Evolutionary conservation across 2,329 filamentous ascomycete species (phyloP).

Genomic region (Ophiostoma piceae): DNA sequence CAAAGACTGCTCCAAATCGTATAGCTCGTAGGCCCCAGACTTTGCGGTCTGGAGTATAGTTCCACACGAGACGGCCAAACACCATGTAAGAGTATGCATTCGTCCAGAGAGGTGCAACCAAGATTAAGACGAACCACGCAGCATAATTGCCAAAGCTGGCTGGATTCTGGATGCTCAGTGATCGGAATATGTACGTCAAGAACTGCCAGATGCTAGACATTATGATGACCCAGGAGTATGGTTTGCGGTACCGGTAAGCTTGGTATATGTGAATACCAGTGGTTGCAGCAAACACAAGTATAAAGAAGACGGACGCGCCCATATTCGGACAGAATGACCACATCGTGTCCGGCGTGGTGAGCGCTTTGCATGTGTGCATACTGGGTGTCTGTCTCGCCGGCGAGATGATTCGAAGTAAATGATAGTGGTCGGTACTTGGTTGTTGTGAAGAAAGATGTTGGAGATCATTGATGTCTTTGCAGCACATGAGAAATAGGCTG

Average conservation of each 20-base stretch:
- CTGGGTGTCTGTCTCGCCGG: neutral
- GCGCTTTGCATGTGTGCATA: neutral
- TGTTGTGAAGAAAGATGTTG: neutral
- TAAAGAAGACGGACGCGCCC: neutral
- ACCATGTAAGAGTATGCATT: conserved; percentile 45
- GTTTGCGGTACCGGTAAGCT: neutral
- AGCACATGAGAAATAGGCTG: too few species aligned
- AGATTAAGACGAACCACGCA: neutral
- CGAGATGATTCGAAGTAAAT: neutral
- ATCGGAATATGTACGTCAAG: neutral
- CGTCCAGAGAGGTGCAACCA: conserved; percentile 38
- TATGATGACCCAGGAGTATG: neutral
- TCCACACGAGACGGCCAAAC: conserved; percentile 39
- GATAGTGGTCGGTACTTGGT: neutral
- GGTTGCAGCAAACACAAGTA: neutral
- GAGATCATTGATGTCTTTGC: neutral
- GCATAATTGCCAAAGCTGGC: neutral
- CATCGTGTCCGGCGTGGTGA: neutral
- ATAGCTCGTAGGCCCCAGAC: conserved; percentile 23
- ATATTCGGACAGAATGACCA: neutral
- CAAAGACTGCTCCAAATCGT: neutral
- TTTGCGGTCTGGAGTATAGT: conserved; percentile 35
- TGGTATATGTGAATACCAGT: neutral
- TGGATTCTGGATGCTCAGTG: neutral
- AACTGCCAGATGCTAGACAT: neutral